Evolutionary conservation across 2,329 filamentous ascomycete species (phyloP).

Genomic region (Arthrobotrys pseudoclavata): DNA sequence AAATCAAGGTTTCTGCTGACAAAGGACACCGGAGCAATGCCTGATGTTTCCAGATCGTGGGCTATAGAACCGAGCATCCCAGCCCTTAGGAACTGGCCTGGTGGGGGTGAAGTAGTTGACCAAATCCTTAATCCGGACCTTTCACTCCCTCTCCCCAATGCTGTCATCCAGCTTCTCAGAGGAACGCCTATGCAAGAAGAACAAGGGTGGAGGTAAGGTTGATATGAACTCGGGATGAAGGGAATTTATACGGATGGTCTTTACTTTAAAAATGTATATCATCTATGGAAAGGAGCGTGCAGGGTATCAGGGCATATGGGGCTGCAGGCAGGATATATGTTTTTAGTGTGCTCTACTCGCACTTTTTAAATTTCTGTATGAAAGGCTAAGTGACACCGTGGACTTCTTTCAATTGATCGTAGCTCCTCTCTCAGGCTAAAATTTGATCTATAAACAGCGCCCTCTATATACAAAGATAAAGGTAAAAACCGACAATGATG

Average conservation of each 20-base stretch:
- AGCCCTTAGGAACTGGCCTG: slow-evolving; percentile 8
- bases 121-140: slow-evolving; percentile 7
- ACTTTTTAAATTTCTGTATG: not conserved
- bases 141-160: slow-evolving; percentile 5
- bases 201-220: slow-evolving; percentile 29
- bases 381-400: not conserved
- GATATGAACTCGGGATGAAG: slow-evolving; percentile 6
- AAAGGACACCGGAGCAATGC: slow-evolving; percentile 15
- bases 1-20: slow-evolving; percentile 18
- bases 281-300: too few species aligned
- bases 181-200: slow-evolving; percentile 6
- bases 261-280: too few species aligned
- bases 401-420: not conserved
- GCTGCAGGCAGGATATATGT: not conserved
- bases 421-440: not conserved
- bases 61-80: slow-evolving; percentile 28
- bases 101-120: slow-evolving; percentile 1
- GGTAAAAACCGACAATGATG: not conserved
- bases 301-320: not conserved
- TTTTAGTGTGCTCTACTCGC: not conserved
- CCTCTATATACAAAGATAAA: not conserved
- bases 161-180: slow-evolving; percentile 17
- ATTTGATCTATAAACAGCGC: slow-evolving; percentile 2
- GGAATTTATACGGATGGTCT: not conserved
- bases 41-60: slow-evolving; percentile 27